Evolutionary conservation across 371 early-diverging fungal genomes (phyloP).

Genomic region (Saksenaea oblongispora): DNA sequence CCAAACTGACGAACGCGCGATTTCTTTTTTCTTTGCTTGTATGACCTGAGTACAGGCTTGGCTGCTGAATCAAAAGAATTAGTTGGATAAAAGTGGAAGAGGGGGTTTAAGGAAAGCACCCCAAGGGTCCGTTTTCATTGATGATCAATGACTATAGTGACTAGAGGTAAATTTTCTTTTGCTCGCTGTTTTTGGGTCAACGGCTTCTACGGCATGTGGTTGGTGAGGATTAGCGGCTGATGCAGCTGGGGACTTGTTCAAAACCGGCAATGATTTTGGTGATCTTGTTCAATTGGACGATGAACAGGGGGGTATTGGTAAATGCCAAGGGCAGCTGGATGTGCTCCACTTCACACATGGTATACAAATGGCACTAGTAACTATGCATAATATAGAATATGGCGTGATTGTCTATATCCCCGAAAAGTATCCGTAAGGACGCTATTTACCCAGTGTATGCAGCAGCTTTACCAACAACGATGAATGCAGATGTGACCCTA

Average conservation of each 20-base stretch:
- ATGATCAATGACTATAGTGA: constrained; percentile 9
- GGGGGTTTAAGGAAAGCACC: no score
- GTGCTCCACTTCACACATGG: constrained; percentile 27
- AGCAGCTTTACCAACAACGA: constrained; percentile 14
- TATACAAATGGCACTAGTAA: constrained; percentile 17
- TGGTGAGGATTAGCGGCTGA: constrained; percentile 14
- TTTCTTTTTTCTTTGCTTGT: no score
- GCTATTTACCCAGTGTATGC: constrained; percentile 9
- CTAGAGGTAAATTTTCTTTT: constrained; percentile 17
- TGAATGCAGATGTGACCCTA: constrained; percentile 12
- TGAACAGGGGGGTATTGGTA: constrained; percentile 18
- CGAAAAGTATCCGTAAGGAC: constrained; percentile 13
- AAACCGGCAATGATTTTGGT: constrained; percentile 18
- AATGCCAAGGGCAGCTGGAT: constrained; percentile 16
- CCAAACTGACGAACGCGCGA: no score
- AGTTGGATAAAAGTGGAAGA: no score
- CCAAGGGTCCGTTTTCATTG: no score
- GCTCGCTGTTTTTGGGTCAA: constrained; percentile 9
- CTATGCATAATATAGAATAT: constrained; percentile 24
- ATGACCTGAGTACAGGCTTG: no score
- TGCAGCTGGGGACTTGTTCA: constrained; percentile 19
- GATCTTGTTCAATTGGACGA: constrained; percentile 21
- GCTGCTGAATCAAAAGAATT: no score
- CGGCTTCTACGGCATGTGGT: constrained; percentile 12
- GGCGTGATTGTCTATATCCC: constrained; percentile 24